Evolutionary conservation across 176 grass and related monocot species (phyloP), one percentile per base, ranked within the genome.

Genomic region (Triticum dicoccoides): DNA sequence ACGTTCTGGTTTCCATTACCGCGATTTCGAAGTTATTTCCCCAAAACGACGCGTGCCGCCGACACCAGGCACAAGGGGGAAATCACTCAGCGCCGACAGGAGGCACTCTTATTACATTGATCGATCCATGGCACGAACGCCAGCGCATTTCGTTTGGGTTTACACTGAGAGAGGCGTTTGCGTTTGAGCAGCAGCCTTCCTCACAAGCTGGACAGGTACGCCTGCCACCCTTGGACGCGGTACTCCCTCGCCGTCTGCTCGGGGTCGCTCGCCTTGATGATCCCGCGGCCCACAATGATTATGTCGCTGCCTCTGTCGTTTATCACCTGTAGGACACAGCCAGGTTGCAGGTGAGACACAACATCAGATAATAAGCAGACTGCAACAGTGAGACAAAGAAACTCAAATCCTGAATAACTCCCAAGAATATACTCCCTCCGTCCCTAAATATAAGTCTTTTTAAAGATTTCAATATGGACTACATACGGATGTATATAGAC

Each of bases 231-330:
- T 85, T 94, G 90, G 44, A 91, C 21, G 44, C 94, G 86, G 62
- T 92, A 98, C 85, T 96, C 90, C 66, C 89, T 80, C 3, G 97
- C 97, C 0, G 79, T 70, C 90, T 85, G 77, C 10, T 76, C 14
- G 1, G 94, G 90, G 80, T 98, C 69, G 21, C 70, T 88, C 3
- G 94, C 92, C 85, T 96, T 98, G 68, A 91, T 92, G 78, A 98
- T 96, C 34, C 94, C 97, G 7, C 92, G 94, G 0, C 94, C 97
- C 9, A 98, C 92, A 73, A 98, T 96, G 14, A 98, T 90, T 78
- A 98, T 90, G 80, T 98, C 97, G 27, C 92, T 98, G 25, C 90
- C 94, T 81, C 92, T 90, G 61, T 94, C 89, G 51, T 88, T 81
- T 88, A 98, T 87, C n/a, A 94, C 97, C 97, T 98, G 87, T 9